Conservation (phyloP, 2,329 filamentous ascomycete genomes). For the Monascus ruber region DNA sequence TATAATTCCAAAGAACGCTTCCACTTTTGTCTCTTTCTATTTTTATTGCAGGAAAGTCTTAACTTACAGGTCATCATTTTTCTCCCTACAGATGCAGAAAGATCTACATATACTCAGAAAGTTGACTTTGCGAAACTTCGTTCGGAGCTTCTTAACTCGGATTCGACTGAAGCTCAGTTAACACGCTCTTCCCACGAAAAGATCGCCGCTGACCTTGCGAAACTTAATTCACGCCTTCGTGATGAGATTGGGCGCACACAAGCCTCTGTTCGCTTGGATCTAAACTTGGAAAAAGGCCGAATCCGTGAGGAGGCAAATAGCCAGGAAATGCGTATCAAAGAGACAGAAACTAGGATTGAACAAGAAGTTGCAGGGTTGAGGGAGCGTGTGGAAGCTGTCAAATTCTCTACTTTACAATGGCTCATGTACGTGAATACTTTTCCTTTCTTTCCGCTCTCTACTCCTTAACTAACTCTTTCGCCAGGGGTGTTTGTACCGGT, state of each 20-base stretch:
- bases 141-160: conserved; percentile 81
- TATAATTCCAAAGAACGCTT: too few relatives aligned
- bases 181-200: conserved; percentile 86
- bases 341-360: conserved; percentile 97
- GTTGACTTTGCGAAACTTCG: conserved; percentile 97
- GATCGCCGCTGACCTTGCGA: conserved; percentile 86
- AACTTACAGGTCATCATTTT: not conserved
- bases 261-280: conserved; percentile 78
- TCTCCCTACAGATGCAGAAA: conserved; percentile 31
- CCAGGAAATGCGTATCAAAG: conserved; percentile 96
- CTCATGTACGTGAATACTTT: conserved; percentile 63
- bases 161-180: conserved; percentile 79
- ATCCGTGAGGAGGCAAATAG: conserved; percentile 93
- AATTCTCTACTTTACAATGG: conserved; percentile 97
- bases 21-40: too few relatives aligned
- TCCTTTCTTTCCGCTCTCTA: not conserved
- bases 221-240: conserved; percentile 75
- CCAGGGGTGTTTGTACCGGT: conserved; percentile 53
- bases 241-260: conserved; percentile 94
- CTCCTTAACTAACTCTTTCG: not conserved
- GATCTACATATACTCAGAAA: conserved; percentile 62
- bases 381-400: conserved; percentile 91
- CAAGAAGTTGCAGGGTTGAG: conserved; percentile 85
- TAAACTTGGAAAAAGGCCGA: conserved; percentile 92
- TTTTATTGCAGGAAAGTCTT: not conserved